Evolutionary conservation across 306 rosid species (phyloP).

Genomic region (Cucumis melo): DNA sequence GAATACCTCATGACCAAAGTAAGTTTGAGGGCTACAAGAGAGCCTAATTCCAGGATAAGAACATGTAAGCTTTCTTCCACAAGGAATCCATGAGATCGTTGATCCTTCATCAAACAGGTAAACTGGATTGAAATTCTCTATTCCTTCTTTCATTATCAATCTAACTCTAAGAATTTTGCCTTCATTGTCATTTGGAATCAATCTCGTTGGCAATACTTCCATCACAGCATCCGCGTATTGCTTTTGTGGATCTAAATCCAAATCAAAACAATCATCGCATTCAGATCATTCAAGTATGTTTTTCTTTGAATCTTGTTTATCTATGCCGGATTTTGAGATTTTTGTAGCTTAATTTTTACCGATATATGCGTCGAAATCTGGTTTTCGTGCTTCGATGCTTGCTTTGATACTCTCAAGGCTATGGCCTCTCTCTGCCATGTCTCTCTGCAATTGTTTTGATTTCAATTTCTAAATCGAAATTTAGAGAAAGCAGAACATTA

Average conservation of each 20-base stretch:
- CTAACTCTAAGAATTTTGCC: slow-evolving; percentile 81
- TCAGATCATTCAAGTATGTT: background rate
- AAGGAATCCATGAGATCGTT: slow-evolving; percentile 87
- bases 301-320: background rate
- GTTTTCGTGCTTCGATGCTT: slow-evolving; percentile 92
- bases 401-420: slow-evolving; percentile 98
- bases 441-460: slow-evolving; percentile 44
- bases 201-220: slow-evolving; percentile 79
- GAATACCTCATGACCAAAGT: slow-evolving; percentile 67
- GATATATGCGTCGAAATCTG: slow-evolving; percentile 88
- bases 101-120: slow-evolving; percentile 97
- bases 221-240: slow-evolving; percentile 92
- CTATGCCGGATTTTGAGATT: background rate
- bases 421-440: slow-evolving; percentile 98
- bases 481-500: background rate
- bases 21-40: slow-evolving; percentile 61
- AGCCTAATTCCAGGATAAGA: slow-evolving; percentile 95
- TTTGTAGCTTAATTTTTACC: slow-evolving; percentile 24
- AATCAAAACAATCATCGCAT: background rate
- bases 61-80: slow-evolving; percentile 97
- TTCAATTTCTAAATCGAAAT: background rate
- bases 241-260: slow-evolving; percentile 71
- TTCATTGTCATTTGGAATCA: slow-evolving; percentile 80
- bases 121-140: slow-evolving; percentile 63
- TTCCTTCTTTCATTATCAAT: slow-evolving; percentile 84